Evolutionary conservation across 2,329 filamentous ascomycete species (phyloP).

Genomic region (Aspergillus piperis): DNA sequence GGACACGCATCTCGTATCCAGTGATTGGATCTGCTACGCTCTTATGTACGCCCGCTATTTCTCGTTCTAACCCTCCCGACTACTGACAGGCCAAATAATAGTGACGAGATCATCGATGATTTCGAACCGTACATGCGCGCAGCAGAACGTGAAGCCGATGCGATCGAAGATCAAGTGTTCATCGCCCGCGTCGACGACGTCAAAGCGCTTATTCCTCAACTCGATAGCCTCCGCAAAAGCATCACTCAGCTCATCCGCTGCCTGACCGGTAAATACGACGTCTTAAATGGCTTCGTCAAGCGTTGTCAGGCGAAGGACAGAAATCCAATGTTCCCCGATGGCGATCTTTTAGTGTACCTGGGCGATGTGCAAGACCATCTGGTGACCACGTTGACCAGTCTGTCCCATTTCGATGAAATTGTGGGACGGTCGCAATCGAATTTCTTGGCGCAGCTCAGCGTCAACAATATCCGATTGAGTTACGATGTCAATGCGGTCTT

Average conservation of each 20-base stretch:
- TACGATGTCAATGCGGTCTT: slow-evolving; percentile 82
- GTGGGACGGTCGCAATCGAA: slow-evolving; percentile 88
- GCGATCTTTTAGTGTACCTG: slow-evolving; percentile 92
- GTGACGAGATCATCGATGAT: slow-evolving; percentile 93
- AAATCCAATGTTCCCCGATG: slow-evolving; percentile 86
- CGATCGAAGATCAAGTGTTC: slow-evolving; percentile 94
- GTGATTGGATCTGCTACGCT: slow-evolving; percentile 98
- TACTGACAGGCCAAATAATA: slow-evolving; percentile 31
- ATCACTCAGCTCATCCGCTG: slow-evolving; percentile 88
- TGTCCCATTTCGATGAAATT: slow-evolving; percentile 96
- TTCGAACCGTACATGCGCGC: slow-evolving; percentile 85
- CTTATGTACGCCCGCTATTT: slow-evolving; percentile 67
- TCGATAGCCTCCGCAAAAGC: slow-evolving; percentile 86
- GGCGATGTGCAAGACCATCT: slow-evolving; percentile 98
- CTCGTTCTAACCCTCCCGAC: neutral
- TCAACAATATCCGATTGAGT: slow-evolving; percentile 84
- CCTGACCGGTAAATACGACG: slow-evolving; percentile 90
- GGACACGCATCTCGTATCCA: slow-evolving; percentile 86
- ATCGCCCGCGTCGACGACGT: slow-evolving; percentile 87
- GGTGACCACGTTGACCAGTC: slow-evolving; percentile 93
- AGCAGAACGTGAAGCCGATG: slow-evolving; percentile 81
- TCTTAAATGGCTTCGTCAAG: slow-evolving; percentile 94
- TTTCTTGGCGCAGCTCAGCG: slow-evolving; percentile 88
- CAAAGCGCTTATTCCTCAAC: slow-evolving; percentile 76
- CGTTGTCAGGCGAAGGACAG: slow-evolving; percentile 81